phyloP scores from a whole-genome alignment of 345 rosid species.

The Carallia pectinifolia region DNA sequence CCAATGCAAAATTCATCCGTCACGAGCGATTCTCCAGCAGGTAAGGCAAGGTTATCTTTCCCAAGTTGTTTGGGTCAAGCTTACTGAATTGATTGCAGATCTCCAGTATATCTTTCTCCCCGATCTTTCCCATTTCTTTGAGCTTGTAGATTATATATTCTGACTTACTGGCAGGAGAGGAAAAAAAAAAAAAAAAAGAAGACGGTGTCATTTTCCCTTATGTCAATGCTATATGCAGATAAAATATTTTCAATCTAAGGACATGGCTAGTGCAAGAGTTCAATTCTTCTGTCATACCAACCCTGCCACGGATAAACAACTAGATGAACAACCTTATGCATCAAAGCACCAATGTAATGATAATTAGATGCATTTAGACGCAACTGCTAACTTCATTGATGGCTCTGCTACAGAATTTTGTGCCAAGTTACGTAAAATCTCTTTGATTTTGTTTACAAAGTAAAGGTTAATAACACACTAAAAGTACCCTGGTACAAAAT shows the following conservation, averaged over 20 bases:
- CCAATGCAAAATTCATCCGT: neutral
- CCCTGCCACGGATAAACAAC: too few relatives aligned
- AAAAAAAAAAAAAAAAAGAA: neutral
- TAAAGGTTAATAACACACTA: neutral
- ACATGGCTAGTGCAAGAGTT: too few relatives aligned
- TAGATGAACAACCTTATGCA: neutral
- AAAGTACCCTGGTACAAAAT: too few relatives aligned
- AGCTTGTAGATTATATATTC: conserved; percentile 74
- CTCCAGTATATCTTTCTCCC: conserved; percentile 54
- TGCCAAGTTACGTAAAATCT: too few relatives aligned
- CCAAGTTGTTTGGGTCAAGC: conserved; percentile 56
- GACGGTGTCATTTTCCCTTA: neutral
- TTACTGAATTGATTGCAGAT: conserved; percentile 60
- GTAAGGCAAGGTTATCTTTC: conserved; percentile 54
- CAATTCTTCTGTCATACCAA: too few relatives aligned
- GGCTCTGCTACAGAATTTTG: too few relatives aligned
- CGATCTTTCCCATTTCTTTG: conserved; percentile 66
- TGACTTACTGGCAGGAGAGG: conserved; percentile 46
- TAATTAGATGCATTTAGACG: too few relatives aligned
- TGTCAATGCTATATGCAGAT: neutral
- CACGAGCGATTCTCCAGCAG: conserved; percentile 37
- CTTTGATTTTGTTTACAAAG: neutral
- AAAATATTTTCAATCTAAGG: neutral
- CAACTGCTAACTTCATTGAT: too few relatives aligned
- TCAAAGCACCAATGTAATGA: too few relatives aligned